Percentiles rank a stretch among this genome's conserved stretches.
Evolutionary conservation across 2,329 filamentous ascomycete genomes (phyloP).

Genomic region (Sporothrix pseudoabietina): DNA sequence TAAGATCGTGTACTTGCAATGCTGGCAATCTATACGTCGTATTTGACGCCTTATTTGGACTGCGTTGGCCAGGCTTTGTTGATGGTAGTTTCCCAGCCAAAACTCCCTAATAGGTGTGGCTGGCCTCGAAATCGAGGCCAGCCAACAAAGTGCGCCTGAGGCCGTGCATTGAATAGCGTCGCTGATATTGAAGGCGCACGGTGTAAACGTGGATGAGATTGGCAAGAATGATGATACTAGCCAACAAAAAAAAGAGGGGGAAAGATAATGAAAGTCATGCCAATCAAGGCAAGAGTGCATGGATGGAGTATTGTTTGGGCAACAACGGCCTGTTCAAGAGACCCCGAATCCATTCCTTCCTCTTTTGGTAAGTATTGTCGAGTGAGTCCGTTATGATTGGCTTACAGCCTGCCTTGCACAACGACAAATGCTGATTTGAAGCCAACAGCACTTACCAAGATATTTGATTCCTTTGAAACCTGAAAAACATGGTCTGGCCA

Average conservation of each 20-base stretch:
- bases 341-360: background rate
- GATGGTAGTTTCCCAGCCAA: background rate
- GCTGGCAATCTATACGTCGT: background rate
- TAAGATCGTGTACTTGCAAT: background rate
- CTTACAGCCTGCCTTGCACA: background rate
- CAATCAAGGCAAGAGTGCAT: background rate
- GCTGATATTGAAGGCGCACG: background rate
- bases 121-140: slow-evolving; percentile 2
- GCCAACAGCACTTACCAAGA: background rate
- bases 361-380: background rate
- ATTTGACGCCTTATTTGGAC: background rate
- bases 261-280: background rate
- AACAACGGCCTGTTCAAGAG: background rate
- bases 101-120: background rate
- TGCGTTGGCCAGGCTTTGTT: background rate
- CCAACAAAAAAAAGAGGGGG: background rate
- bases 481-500: background rate
- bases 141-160: background rate
- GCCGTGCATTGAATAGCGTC: background rate
- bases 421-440: background rate
- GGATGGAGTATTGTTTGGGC: background rate
- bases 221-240: background rate
- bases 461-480: background rate
- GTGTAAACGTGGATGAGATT: background rate
- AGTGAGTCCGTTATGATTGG: background rate